A percentile compares a stretch with the other conserved stretches of the same genome.
phyloP scores from a whole-genome alignment of 768 basidiomycete genomes.

The Jaapia argillacea region DNA sequence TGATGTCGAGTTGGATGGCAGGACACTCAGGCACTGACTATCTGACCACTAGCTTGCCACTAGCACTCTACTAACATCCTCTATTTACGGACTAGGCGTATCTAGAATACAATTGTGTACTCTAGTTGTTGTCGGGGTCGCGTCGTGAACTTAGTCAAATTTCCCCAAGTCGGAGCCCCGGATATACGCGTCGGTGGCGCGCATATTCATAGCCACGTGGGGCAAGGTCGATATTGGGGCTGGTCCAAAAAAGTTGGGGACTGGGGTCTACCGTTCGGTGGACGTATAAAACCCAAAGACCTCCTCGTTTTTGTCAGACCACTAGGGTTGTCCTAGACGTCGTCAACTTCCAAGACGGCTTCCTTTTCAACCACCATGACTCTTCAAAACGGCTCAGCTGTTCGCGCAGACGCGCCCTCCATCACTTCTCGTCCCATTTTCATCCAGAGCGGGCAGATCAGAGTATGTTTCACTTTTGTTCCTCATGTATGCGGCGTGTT shows the following conservation, averaged over 20 bases:
- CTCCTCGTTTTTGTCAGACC: background rate
- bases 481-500: slow-evolving; percentile 1
- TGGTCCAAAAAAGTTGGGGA: background rate
- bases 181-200: too few species aligned
- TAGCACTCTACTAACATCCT: too few species aligned
- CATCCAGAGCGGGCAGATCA: slow-evolving; percentile 20
- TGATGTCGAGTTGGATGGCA: slow-evolving; percentile 53
- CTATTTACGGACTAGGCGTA: too few species aligned
- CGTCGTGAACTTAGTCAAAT: too few species aligned
- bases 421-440: slow-evolving; percentile 20
- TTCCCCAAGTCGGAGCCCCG: too few species aligned
- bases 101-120: too few species aligned
- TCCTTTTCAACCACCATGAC: background rate
- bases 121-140: too few species aligned
- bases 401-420: background rate
- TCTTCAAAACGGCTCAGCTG: background rate
- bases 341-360: too few species aligned
- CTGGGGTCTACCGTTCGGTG: background rate
- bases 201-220: too few species aligned
- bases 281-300: background rate
- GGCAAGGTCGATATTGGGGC: background rate
- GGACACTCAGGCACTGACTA: too few species aligned
- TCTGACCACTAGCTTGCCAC: too few species aligned
- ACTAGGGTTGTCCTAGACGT: background rate
- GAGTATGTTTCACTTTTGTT: slow-evolving; percentile 16